A percentile compares a stretch with the other conserved stretches of the same genome.
Conservation (phyloP, 768 basidiomycete species). For the Boletus tomentosulus region DNA sequence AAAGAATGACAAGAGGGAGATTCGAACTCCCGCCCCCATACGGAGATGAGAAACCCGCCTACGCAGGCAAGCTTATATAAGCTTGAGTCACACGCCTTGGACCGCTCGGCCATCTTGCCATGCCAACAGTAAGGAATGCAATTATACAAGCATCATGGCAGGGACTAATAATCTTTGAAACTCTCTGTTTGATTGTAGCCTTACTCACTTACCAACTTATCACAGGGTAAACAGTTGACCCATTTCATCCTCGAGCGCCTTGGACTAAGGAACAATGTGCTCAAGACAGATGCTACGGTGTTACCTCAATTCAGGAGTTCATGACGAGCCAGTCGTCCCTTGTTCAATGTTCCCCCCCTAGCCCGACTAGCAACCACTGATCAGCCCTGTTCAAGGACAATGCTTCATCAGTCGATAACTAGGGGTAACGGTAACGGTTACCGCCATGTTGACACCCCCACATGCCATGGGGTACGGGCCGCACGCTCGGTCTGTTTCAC, state of each 20-base stretch:
- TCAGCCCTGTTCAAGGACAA: background rate
- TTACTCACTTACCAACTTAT: too few relatives aligned
- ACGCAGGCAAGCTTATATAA: slow-evolving; percentile 12
- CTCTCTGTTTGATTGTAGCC: too few relatives aligned
- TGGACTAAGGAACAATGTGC: background rate
- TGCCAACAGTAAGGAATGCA: background rate
- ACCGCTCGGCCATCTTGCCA: slow-evolving; percentile 60
- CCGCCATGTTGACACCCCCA: background rate
- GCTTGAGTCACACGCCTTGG: slow-evolving; percentile 64
- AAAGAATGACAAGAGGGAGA: slow-evolving; percentile 31
- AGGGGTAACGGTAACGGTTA: background rate
- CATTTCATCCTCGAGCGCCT: background rate
- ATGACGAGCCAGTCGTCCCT: background rate
- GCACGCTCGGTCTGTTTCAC: background rate
- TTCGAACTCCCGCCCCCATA: slow-evolving; percentile 33
- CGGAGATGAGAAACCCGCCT: slow-evolving; percentile 14
- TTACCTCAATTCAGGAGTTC: background rate
- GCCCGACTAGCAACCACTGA: background rate
- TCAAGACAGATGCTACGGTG: background rate
- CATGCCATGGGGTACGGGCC: background rate
- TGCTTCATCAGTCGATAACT: background rate
- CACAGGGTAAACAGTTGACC: background rate
- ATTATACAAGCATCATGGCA: background rate
- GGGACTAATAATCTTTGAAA: background rate
- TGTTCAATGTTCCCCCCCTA: background rate